Evolutionary conservation across 805 yeast species (phyloP), one percentile per base, ranked within the genome.

Genomic region (Metschnikowia borealis): DNA sequence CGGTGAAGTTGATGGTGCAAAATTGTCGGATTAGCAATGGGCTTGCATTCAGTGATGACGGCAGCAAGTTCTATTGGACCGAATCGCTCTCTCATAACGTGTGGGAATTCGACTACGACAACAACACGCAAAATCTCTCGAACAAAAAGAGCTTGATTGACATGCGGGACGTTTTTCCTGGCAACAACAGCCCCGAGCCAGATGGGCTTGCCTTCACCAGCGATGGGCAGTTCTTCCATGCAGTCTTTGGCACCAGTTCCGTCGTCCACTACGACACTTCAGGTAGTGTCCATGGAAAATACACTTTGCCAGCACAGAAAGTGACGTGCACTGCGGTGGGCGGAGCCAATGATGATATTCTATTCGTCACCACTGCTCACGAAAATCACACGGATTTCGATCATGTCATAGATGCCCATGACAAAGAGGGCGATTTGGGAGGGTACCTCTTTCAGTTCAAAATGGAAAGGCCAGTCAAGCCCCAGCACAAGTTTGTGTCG

Each of bases 171-270:
- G 56, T 38, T 21, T 58, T 45, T 47, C 61, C 60, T 20, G 62
- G 41, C 38, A 50, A 37, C 5, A 64, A 69, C 18, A 51, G 84
- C 7, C 57, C 60, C 5, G 94, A 83, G 57, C 96, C 96, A 0
- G 97, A 90, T 65, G 97, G 97, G 18, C 75, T 86, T 55, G 72
- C 83, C 23, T 67, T 86, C 55, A 81, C 86, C 38, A 66, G 66
- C 2, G 65, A 73, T 33, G 84, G 81, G 7, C 73, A 78, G 47
- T 62, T 90, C 37, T 86, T 79, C 67, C 71, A 82, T 5, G 87
- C 95, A 1, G 79, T 87, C 11, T 89, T 85, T 80, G 76, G 83
- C 26, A 76, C 85, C 1, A 64, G 71, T 38, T 63, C 78, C 20
- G 82, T 89, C 8, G 74, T 83, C 42, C 80, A 83, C 58, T 74